Conservation (phyloP, 768 basidiomycete genomes). For the Lactarius akahatsu region DNA sequence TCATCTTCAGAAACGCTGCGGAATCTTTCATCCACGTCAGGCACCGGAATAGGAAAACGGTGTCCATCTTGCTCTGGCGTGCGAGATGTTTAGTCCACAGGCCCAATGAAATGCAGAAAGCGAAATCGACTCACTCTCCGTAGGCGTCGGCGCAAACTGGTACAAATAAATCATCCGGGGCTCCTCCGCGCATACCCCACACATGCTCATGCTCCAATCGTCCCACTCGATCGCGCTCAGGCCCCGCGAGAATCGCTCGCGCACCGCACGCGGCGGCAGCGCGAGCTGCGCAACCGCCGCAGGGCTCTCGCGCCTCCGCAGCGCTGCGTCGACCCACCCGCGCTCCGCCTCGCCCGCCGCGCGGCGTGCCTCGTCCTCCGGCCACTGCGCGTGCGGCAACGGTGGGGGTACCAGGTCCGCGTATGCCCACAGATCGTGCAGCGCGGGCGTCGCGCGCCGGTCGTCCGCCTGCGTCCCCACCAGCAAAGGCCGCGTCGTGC, state of each 20-base stretch:
- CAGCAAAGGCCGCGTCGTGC: constrained; percentile 20
- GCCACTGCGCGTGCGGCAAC: constrained; percentile 20
- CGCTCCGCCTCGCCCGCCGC: constrained; percentile 27
- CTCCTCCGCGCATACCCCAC: constrained; percentile 20
- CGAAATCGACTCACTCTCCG: constrained; percentile 23
- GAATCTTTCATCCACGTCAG: constrained; percentile 26
- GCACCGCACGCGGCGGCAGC: constrained; percentile 17
- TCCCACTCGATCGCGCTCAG: constrained; percentile 26
- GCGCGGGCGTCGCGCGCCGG: constrained; percentile 15
- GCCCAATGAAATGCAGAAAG: not conserved
- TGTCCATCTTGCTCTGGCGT: constrained; percentile 23
- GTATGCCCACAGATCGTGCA: constrained; percentile 27
- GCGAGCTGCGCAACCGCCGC: constrained; percentile 26
- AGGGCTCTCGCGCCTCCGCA: constrained; percentile 16
- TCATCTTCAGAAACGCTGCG: constrained; percentile 15
- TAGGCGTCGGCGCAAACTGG: constrained; percentile 28
- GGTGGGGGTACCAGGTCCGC: constrained; percentile 22
- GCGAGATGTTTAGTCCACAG: not conserved
- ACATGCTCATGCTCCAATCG: constrained; percentile 27
- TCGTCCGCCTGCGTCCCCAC: constrained; percentile 23
- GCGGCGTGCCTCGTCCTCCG: constrained; percentile 24
- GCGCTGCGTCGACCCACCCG: constrained; percentile 25
- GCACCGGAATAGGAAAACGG: constrained; percentile 26
- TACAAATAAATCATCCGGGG: constrained; percentile 25
- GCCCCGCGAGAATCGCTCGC: constrained; percentile 20